Conservation (phyloP, 2,329 filamentous ascomycete genomes). For the Teratosphaeriaceae sp. region DNA sequence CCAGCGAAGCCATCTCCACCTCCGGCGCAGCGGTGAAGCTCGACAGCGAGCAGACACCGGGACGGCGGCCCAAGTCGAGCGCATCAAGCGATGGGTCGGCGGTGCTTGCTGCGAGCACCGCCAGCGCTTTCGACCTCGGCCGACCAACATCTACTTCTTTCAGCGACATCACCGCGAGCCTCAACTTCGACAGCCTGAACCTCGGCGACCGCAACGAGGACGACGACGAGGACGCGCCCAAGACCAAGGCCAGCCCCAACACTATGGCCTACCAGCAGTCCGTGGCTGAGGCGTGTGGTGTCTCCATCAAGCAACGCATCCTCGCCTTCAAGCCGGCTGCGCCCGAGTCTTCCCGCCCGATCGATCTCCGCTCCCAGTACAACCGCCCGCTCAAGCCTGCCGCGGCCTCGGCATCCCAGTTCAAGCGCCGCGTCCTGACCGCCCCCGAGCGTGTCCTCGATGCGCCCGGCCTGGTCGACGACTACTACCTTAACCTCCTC, state of each 20-base stretch:
- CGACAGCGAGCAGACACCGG: constrained; percentile 54
- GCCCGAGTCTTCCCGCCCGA: constrained; percentile 97
- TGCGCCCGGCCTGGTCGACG: constrained; percentile 90
- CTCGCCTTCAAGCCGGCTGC: constrained; percentile 96
- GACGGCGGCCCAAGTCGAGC: constrained; percentile 61
- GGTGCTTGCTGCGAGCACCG: constrained; percentile 64
- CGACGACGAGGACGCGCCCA: constrained; percentile 53
- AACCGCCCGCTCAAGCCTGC: constrained; percentile 86
- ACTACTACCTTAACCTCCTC: constrained; percentile 98
- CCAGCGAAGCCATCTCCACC: constrained; percentile 74
- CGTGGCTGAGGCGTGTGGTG: constrained; percentile 82
- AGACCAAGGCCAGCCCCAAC: constrained; percentile 73
- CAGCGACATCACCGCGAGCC: constrained; percentile 49
- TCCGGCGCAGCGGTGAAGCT: constrained; percentile 74
- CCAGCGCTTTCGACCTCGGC: constrained; percentile 58
- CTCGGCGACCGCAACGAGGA: constrained; percentile 69
- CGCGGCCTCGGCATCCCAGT: constrained; percentile 69
- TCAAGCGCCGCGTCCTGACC: constrained; percentile 85
- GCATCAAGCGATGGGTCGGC: constrained; percentile 60
- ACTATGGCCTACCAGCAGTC: constrained; percentile 88
- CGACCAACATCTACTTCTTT: constrained; percentile 62
- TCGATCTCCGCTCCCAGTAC: constrained; percentile 95
- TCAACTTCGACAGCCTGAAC: constrained; percentile 70
- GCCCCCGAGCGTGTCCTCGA: constrained; percentile 94
- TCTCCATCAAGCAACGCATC: constrained; percentile 89